Conservation (phyloP, 2,329 filamentous ascomycete genomes). For the Microcyclospora pomicola region DNA sequence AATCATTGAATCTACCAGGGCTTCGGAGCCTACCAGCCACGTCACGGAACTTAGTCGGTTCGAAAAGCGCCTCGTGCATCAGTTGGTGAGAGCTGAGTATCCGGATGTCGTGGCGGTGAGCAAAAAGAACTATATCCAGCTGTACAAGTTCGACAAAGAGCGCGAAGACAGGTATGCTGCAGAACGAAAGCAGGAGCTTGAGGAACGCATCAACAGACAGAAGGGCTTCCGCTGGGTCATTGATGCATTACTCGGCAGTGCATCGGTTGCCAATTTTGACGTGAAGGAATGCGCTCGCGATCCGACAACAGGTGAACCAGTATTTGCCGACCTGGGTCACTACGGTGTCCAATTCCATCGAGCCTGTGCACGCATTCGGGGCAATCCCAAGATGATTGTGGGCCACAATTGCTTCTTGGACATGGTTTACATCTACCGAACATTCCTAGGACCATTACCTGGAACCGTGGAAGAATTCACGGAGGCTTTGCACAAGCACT, state of each 20-base stretch:
- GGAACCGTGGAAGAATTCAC: slow-evolving; percentile 40
- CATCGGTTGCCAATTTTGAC: slow-evolving; percentile 24
- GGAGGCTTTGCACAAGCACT: slow-evolving; percentile 36
- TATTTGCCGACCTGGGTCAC: slow-evolving; percentile 23
- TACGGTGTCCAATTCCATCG: slow-evolving; percentile 26
- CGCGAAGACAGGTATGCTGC: slow-evolving; percentile 30
- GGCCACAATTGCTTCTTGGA: slow-evolving; percentile 55
- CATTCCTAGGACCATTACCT: slow-evolving; percentile 47
- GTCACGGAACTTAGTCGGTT: slow-evolving; percentile 37
- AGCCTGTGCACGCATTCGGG: slow-evolving; percentile 29
- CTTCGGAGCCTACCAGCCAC: slow-evolving; percentile 1
- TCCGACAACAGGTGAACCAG: slow-evolving; percentile 20
- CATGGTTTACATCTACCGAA: slow-evolving; percentile 48
- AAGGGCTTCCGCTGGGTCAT: slow-evolving; percentile 38
- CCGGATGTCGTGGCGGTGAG: slow-evolving; percentile 31
- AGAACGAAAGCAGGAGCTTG: slow-evolving; percentile 25
- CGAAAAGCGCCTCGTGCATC: slow-evolving; percentile 52
- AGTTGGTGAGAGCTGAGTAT: slow-evolving; percentile 50
- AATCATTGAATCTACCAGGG: slow-evolving; percentile 8
- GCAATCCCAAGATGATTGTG: slow-evolving; percentile 39
- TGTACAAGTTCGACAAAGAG: slow-evolving; percentile 28
- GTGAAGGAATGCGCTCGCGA: slow-evolving; percentile 24
- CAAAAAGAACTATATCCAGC: slow-evolving; percentile 29
- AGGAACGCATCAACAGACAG: slow-evolving; percentile 29
- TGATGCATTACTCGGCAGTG: slow-evolving; percentile 30